Evolutionary conservation across 208 protist genomes (phyloP), one percentile per base, ranked within the genome.

Genomic region (Leptomonas pyrrhocoris): DNA sequence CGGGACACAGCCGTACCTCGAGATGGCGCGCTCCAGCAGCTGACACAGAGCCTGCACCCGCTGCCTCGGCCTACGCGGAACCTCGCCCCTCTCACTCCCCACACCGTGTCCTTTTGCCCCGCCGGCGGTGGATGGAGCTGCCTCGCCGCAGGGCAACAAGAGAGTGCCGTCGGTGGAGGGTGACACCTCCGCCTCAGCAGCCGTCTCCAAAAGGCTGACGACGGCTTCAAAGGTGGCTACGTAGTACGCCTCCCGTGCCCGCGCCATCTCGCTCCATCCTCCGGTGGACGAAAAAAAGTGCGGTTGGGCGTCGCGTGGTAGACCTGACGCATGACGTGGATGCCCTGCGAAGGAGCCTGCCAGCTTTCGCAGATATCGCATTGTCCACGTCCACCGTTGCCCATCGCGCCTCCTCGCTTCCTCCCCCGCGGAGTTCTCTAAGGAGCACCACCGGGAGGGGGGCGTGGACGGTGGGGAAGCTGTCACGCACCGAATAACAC

Each of bases 341-440:
- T 8, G 40, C 2, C 27, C 11, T 9, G 72, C 46, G 16, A 68
- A 66, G 38, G 54, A 66, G 31, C 51, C 49, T 15, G 53, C 43
- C 25, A 79, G 45, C 21, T 9, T 27, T 8, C 31, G 42, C 45
- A 82, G 57, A 53, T 88, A 85, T 21, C 46, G 64, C 50, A 77
- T 55, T 21, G 73, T 73, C 48, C 80, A 72, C 23, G 59, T 27
- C 67, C 83, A 85, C 2, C 59, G 75, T 53, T 67, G 23, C 40
- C n/a, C 36, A 38, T 73, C 57, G 28, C 58, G 55, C 55, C 21
- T 15, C 18, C 25, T 3, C 11, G 34, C 55, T 21, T 71, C 42
- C 0, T 12, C 31, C 2, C 36, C 45, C 1, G n/a, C 12, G 3
- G 58, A 28, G 13, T 12, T 6, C 30, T 27, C 0, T 1, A 40